phyloP scores from a whole-genome alignment of 106 monocot species.

The Ottelia alismoides region DNA sequence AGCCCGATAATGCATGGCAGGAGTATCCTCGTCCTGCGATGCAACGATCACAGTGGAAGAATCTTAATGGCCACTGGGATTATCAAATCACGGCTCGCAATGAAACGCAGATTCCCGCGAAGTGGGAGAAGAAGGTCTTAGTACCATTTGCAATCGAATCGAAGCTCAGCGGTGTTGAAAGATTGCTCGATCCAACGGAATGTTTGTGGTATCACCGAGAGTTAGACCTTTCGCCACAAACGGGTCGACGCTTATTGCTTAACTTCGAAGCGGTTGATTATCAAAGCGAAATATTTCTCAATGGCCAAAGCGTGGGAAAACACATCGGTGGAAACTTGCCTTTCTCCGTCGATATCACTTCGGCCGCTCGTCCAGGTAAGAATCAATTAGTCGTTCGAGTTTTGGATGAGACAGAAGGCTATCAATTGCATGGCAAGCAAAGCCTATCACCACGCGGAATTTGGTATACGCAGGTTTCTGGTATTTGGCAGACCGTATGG shows the following conservation, averaged over 20 bases:
- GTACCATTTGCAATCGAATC: background rate
- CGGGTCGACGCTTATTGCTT: background rate
- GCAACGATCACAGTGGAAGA: background rate
- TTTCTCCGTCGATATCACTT: background rate
- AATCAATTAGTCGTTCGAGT: background rate
- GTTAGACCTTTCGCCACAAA: background rate
- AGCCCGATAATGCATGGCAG: background rate
- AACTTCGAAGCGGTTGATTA: background rate
- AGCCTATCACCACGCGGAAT: background rate
- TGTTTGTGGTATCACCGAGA: background rate
- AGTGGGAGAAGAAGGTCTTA: background rate
- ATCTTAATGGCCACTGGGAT: background rate
- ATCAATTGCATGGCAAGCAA: too few species aligned
- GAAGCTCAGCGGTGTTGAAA: background rate
- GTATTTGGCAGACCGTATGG: background rate
- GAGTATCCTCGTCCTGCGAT: background rate
- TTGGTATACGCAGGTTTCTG: background rate
- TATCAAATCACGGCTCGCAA: background rate
- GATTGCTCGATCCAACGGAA: background rate
- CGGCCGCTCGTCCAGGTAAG: background rate
- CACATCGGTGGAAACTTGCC: background rate
- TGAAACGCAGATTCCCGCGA: background rate
- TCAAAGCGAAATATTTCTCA: background rate
- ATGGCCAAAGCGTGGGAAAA: background rate
- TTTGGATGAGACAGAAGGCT: too few species aligned